Evolutionary conservation across 2,329 filamentous ascomycete species (phyloP), one percentile per base, ranked within the genome.

Genomic region (Myriangium duriaei): DNA sequence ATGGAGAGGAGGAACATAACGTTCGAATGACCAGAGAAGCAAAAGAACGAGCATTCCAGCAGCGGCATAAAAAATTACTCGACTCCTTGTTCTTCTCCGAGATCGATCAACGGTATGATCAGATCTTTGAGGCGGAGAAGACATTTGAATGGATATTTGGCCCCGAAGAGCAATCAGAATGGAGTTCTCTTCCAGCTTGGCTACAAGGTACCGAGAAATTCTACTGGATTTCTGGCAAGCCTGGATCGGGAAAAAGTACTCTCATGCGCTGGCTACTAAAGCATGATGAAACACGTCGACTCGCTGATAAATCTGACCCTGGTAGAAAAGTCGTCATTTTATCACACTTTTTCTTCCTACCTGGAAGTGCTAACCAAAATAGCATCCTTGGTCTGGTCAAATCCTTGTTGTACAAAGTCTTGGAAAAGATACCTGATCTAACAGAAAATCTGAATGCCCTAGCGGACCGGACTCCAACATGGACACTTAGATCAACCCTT

Each of bases 141-240:
- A 26, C 21, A 26, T 26, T 26, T 26, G 21, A 26, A 26, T 26
- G 21, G 21, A 26, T 26, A 7, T 26, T 26, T n/a, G 21, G n/a
- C 7, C 21, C 7, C 7, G n/a, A 33, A 6, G n/a, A 7, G 7
- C 7, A 26, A 7, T n/a, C 7, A n/a, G 7, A 7, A 4, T 34
- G 32, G 32, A 18, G 24, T 24, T 34, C 32, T 11, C 24, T 34
- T 18, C 32, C 32, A 9, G 17, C 4, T 9, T 34, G 32, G 32
- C 13, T 34, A 12, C 5, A 7, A n/a, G 32, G 19, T 14, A 6
- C 10, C 15, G 32, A 19, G 10, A 34, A 10, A 41, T 41, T 39
- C n/a, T 32, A 42, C 41, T 52, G 32, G 32, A 34, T 34, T 11
- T 6, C 11, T 11, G 32, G 32, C 7, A 34, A 34, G n/a, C 21